Evolutionary conservation across 139 green algal species (phyloP).

Genomic region (Coelastrella sp.): DNA sequence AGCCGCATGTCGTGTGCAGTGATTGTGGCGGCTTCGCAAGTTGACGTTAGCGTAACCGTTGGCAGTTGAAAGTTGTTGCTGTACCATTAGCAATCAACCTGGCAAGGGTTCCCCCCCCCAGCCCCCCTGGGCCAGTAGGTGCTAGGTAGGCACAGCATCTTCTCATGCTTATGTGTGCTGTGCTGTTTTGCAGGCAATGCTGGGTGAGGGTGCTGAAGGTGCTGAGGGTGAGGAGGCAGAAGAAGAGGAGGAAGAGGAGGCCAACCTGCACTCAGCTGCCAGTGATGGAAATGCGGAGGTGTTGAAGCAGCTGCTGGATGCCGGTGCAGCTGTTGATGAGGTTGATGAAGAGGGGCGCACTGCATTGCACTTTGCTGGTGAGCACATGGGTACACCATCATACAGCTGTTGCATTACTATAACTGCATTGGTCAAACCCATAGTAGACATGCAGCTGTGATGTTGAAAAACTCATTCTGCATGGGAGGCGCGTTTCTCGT

Average conservation of each 20-base stretch:
- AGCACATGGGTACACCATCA: background rate
- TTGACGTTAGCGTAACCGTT: too few species aligned
- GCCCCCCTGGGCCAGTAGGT: too few species aligned
- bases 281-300: conserved; percentile 72
- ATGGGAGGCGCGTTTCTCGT: too few species aligned
- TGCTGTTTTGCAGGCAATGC: background rate
- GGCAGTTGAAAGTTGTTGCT: too few species aligned
- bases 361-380: conserved; percentile 96
- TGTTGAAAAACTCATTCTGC: too few species aligned
- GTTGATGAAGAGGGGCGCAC: conserved; percentile 95
- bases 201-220: conserved; percentile 23
- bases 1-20: too few species aligned
- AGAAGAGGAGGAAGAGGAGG: conserved; percentile 68
- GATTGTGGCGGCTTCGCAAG: too few species aligned
- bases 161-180: background rate
- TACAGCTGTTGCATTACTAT: background rate
- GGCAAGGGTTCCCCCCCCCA: too few species aligned
- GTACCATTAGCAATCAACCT: too few species aligned
- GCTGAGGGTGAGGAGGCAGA: conserved; percentile 50
- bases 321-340: conserved; percentile 83
- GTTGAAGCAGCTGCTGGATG: conserved; percentile 79
- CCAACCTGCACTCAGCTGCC: conserved; percentile 69
- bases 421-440: too few species aligned
- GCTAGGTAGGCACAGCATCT: too few species aligned
- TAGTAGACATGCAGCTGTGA: too few species aligned